Evolutionary conservation across 371 early-diverging fungal genomes (phyloP).

Genomic region (Syncephalis plumigaleata): DNA sequence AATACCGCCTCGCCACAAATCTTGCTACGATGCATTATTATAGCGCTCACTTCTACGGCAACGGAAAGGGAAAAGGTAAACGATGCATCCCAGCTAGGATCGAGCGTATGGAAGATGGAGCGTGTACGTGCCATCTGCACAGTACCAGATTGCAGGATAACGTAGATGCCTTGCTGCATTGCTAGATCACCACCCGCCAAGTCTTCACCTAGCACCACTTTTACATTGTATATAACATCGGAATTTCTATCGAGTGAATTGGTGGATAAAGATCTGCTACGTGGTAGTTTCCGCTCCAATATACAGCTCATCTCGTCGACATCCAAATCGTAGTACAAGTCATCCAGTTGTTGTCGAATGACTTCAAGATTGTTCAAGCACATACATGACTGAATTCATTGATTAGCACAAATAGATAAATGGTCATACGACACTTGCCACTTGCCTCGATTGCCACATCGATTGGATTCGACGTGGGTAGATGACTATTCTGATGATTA

Average conservation of each 20-base stretch:
- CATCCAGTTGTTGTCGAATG: conserved; percentile 33
- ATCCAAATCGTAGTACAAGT: conserved; percentile 42
- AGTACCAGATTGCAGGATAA: conserved; percentile 37
- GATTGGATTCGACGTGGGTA: no score
- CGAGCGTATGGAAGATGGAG: conserved; percentile 48
- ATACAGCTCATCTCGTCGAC: conserved; percentile 26
- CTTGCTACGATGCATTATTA: conserved; percentile 59
- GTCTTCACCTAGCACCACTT: conserved; percentile 31
- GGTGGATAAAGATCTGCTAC: neutral
- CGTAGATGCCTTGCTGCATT: conserved; percentile 49
- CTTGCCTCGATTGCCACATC: no score
- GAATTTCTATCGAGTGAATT: neutral
- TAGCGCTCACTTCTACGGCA: conserved; percentile 41
- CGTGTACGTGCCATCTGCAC: conserved; percentile 34
- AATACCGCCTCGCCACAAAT: conserved; percentile 52
- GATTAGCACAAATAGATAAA: no score
- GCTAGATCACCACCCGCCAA: conserved; percentile 26
- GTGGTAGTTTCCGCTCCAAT: neutral
- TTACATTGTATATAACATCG: conserved; percentile 12
- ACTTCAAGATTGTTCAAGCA: conserved; percentile 48
- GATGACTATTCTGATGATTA: no score
- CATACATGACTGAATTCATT: conserved; percentile 19
- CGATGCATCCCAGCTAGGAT: conserved; percentile 85
- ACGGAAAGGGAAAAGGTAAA: conserved; percentile 51
- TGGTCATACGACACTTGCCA: no score